These are phyloP conservation scores for Afroboletus lepidellus DNA, from an alignment of 1,284 basidiomycete species.

Conservation along the genomic window DNA sequence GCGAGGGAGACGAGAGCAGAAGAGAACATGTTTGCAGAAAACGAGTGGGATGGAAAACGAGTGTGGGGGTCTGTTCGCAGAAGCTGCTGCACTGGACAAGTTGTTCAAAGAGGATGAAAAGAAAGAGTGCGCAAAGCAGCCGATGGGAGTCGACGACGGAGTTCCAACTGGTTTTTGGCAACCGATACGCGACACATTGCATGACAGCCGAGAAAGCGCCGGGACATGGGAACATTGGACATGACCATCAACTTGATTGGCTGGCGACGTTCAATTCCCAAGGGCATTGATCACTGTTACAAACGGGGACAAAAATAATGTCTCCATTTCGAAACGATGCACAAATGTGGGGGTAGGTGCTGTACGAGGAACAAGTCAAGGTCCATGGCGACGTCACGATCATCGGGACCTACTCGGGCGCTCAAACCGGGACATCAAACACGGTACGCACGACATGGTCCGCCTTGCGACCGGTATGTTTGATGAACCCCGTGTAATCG, in stretches of 20 bases:
- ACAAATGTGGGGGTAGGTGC: not conserved
- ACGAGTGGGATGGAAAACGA: conserved; percentile 25
- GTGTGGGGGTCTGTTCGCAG: conserved; percentile 19
- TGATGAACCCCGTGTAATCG: conserved; percentile 74
- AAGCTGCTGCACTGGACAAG: not conserved
- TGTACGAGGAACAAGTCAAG: conserved; percentile 7
- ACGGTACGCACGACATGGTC: conserved; percentile 72
- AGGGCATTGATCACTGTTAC: not conserved
- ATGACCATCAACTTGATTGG: not conserved
- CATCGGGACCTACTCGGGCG: conserved; percentile 13
- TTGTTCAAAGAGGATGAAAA: not conserved
- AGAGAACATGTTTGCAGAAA: conserved; percentile 46
- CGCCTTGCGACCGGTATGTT: conserved; percentile 71
- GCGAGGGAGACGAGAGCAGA: conserved; percentile 51
- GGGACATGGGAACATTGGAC: not conserved
- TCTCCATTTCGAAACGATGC: not conserved
- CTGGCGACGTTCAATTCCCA: not conserved
- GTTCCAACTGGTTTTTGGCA: conserved; percentile 26
- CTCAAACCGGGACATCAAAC: conserved; percentile 53
- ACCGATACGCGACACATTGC: not conserved
- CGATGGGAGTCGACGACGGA: conserved; percentile 25
- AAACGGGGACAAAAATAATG: not conserved
- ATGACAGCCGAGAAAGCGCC: not conserved
- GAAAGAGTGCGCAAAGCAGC: not conserved
- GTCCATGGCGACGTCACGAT: not conserved